Percentiles rank a stretch among this genome's conserved stretches.
Conservation (phyloP, 1,139 yeast species). For the Meyerozyma carpophila region DNA sequence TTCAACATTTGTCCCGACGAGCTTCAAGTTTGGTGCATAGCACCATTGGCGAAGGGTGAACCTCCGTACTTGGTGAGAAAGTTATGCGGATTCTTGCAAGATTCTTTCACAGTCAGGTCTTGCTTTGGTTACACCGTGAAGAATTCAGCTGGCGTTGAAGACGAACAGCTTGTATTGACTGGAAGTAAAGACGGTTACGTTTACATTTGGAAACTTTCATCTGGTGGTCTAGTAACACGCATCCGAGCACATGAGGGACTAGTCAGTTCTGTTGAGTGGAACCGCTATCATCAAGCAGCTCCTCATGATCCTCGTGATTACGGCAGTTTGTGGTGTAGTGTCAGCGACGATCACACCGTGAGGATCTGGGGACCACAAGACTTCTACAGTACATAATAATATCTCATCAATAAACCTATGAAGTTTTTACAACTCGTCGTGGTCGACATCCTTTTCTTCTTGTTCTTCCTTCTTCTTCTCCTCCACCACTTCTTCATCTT, state of each 20-base stretch:
- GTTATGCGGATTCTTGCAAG: constrained; percentile 68
- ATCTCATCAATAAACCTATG: background rate
- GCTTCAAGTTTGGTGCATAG: constrained; percentile 72
- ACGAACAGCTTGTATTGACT: constrained; percentile 64
- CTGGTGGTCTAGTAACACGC: constrained; percentile 63
- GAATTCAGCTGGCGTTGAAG: constrained; percentile 10
- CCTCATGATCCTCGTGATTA: constrained; percentile 20
- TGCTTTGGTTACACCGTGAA: constrained; percentile 55
- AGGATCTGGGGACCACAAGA: constrained; percentile 56
- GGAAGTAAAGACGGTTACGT: constrained; percentile 83
- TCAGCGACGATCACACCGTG: constrained; percentile 73
- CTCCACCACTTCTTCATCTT: constrained; percentile 25
- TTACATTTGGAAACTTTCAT: constrained; percentile 74
- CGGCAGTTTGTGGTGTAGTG: constrained; percentile 67
- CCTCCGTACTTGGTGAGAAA: constrained; percentile 53
- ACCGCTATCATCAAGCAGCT: constrained; percentile 26
- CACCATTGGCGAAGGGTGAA: constrained; percentile 36
- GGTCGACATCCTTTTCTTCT: constrained; percentile 11
- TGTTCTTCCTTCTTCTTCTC: constrained; percentile 17
- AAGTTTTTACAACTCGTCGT: constrained; percentile 32
- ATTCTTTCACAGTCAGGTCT: constrained; percentile 67
- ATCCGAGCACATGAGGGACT: constrained; percentile 59
- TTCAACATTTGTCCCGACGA: constrained; percentile 62
- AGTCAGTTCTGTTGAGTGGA: constrained; percentile 79
- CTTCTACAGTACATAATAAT: constrained; percentile 3